These are phyloP conservation scores for Cryptosporidium parvum DNA, from an alignment of 169 alveolate species.

Conservation along the genomic window DNA sequence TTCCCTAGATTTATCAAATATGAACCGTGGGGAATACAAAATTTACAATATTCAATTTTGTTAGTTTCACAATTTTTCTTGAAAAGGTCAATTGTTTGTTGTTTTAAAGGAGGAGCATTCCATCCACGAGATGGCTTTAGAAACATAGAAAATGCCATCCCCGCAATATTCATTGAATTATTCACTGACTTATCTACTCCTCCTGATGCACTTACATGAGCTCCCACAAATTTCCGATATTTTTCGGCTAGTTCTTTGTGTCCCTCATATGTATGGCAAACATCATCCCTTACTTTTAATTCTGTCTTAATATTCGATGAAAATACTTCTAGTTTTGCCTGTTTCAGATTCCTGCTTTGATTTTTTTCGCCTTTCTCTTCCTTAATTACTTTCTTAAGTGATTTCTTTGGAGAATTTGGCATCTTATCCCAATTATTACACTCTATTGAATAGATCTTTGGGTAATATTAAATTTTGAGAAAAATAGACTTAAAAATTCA, in stretches of 20 bases:
- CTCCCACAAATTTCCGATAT: constrained; percentile 82
- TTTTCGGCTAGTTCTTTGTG: constrained; percentile 26
- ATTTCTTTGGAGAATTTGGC: constrained; percentile 1
- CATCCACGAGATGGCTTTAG: constrained; percentile 90
- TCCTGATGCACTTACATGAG: constrained; percentile 91
- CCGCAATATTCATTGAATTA: constrained; percentile 86
- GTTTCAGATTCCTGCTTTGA: neutral
- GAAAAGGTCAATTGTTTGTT: constrained; percentile 80
- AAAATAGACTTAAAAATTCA: neutral
- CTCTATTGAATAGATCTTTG: too few species aligned
- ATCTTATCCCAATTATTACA: neutral
- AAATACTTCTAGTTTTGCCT: constrained; percentile 7
- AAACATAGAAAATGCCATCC: constrained; percentile 88
- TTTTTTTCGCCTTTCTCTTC: neutral
- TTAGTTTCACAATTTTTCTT: constrained; percentile 79
- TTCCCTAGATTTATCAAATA: constrained; percentile 90
- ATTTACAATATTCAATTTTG: constrained; percentile 79
- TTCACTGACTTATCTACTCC: constrained; percentile 87
- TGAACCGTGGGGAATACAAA: constrained; percentile 90
- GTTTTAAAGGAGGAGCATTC: constrained; percentile 87
- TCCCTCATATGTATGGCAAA: constrained; percentile 11
- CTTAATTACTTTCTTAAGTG: constrained; percentile 25
- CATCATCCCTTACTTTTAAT: constrained; percentile 3
- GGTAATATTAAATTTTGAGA: neutral
- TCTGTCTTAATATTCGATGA: neutral